Evolutionary conservation across 306 rosid species (phyloP).

Genomic region (Comarum palustre): DNA sequence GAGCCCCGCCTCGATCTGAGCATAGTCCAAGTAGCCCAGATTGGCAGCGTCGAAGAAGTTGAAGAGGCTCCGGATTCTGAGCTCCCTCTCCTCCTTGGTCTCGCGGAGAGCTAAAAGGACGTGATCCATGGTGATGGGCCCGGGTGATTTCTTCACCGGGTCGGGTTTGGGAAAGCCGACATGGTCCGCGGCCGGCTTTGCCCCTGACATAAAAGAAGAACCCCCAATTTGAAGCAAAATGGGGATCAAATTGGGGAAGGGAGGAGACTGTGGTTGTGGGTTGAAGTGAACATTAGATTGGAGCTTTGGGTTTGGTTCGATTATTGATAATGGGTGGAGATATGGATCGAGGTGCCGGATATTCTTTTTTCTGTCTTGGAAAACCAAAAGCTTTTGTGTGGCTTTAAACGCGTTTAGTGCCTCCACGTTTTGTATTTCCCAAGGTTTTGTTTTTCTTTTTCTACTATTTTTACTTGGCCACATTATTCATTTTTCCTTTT

Average conservation of each 20-base stretch:
- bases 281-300: neutral
- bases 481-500: neutral
- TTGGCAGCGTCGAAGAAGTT: conserved; percentile 66
- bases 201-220: conserved; percentile 20
- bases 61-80: conserved; percentile 59
- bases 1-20: conserved; percentile 74
- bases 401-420: no score
- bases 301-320: neutral
- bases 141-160: conserved; percentile 52
- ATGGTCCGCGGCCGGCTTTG: conserved; percentile 26
- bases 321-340: neutral
- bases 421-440: neutral
- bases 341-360: neutral
- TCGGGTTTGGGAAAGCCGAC: conserved; percentile 22
- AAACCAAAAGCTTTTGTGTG: no score
- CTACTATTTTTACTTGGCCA: neutral
- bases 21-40: conserved; percentile 58
- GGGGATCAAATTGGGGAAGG: neutral
- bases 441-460: neutral
- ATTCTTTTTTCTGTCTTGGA: neutral
- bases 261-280: neutral
- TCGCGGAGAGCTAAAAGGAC: conserved; percentile 77
- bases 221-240: neutral
- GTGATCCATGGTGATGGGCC: conserved; percentile 82
- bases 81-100: conserved; percentile 76